Evolutionary conservation across 1,139 yeast species (phyloP).

Genomic region (Protomyces pachydermus): DNA sequence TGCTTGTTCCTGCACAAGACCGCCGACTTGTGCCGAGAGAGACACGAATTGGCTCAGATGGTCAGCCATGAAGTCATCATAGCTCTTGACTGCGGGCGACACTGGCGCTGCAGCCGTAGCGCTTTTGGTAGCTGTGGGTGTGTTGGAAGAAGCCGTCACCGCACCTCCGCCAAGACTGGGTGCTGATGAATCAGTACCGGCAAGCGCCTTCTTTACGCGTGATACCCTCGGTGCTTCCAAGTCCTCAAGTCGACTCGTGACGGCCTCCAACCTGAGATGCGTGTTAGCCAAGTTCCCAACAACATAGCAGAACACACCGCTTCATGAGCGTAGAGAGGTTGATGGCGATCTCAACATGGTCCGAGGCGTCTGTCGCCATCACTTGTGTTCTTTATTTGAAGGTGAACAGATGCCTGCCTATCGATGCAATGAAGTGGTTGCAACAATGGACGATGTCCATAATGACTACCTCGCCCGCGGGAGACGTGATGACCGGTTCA

Average conservation of each 20-base stretch:
- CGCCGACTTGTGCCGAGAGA: not conserved
- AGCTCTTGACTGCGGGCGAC: not conserved
- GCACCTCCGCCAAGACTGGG: not conserved
- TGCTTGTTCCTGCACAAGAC: constrained; percentile 33
- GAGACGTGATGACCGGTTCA: too few relatives aligned
- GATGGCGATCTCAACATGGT: not conserved
- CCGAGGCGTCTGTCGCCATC: not conserved
- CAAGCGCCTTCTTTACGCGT: not conserved
- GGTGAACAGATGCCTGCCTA: too few relatives aligned
- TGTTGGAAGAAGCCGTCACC: not conserved
- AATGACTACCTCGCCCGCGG: too few relatives aligned
- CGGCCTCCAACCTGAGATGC: not conserved
- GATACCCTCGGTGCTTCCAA: not conserved
- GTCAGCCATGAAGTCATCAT: not conserved
- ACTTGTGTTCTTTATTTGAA: too few relatives aligned
- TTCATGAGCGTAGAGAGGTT: not conserved
- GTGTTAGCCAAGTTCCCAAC: too few relatives aligned
- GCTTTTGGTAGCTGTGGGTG: not conserved
- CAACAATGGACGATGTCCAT: too few relatives aligned
- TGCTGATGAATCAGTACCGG: not conserved
- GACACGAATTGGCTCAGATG: not conserved
- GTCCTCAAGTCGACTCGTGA: not conserved
- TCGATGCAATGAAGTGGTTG: too few relatives aligned
- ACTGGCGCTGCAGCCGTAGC: not conserved
- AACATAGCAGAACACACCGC: not conserved